Base-by-base conservation (phyloP, 164 flowering plant species). In the Aristolochia californica region DNA sequence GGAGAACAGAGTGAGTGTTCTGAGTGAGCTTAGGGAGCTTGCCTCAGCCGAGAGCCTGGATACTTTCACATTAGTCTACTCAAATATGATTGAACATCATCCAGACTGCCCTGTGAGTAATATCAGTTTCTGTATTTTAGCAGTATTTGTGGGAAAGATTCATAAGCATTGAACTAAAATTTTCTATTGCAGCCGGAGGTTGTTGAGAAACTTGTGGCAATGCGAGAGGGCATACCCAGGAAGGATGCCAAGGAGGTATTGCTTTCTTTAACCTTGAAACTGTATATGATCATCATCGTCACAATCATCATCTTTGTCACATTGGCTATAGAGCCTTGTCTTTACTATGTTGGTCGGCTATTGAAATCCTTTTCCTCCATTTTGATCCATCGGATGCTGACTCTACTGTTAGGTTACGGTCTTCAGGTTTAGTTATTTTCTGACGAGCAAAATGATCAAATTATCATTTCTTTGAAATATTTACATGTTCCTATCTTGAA, bases 31-130 rank as follows among this genome's bases (percentile, higher is more conserved):
- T 59, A 79, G 99, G 72, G 99, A 94, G 72, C 95, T 87, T 67
- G 99, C 97, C 59, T 94, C 99, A 21, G 94, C 99, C 21, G 97
- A 90, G 70, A 90, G 95, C 65, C 75, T 91, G 66, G 99, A 94
- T 72, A 72, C 85, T 13, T 94, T 94, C 81, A 90, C 99, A 5
- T 95, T 94, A 63, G 80, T 84, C 52, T 94, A 94, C 63, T 81
- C 99, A 18, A 84, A 94, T 64, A 87, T 94, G 67, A 86, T 94
- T 45, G 96, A 94, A 62, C 84, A 81, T 75, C 97, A 94, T 50
- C 97, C 99, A 40, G 99, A 94, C 68, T 94, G 99, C 65, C 97
- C 97, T 61, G 99, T 94, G 73, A 80, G 87, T 66, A 43, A 43
- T 13, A 43, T 58, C 20, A 3, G 21, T 45, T 1, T 5, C 10